Evolutionary conservation across 2,329 filamentous ascomycete species (phyloP).

Genomic region (Parastagonospora nodorum): DNA sequence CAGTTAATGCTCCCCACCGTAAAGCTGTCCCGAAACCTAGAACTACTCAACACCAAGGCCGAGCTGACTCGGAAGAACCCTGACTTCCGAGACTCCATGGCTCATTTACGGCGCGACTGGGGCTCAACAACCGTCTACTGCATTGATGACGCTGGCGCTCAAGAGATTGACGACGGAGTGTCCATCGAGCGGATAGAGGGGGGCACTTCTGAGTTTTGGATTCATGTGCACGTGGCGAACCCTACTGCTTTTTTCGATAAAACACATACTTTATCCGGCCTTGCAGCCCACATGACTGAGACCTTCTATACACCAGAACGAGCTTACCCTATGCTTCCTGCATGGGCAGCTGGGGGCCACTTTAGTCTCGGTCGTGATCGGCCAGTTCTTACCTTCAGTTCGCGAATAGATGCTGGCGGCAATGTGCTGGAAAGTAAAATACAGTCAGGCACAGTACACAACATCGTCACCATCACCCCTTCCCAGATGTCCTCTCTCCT

Average conservation of each 20-base stretch:
- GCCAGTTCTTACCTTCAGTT: slow-evolving; percentile 66
- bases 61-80: slow-evolving; percentile 30
- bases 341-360: slow-evolving; percentile 52
- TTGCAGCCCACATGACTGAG: slow-evolving; percentile 63
- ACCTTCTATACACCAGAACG: slow-evolving; percentile 63
- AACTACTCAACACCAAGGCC: slow-evolving; percentile 46
- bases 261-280: slow-evolving; percentile 62
- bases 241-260: slow-evolving; percentile 72
- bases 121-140: slow-evolving; percentile 67
- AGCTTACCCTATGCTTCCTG: slow-evolving; percentile 62
- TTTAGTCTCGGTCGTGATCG: slow-evolving; percentile 60
- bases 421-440: slow-evolving; percentile 61
- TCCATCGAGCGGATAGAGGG: slow-evolving; percentile 67
- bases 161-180: slow-evolving; percentile 79
- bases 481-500: slow-evolving; percentile 36
- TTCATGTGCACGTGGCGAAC: slow-evolving; percentile 80
- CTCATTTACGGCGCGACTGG: slow-evolving; percentile 64
- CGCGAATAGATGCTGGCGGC: slow-evolving; percentile 58
- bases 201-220: slow-evolving; percentile 65
- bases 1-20: slow-evolving; percentile 58
- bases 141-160: slow-evolving; percentile 69
- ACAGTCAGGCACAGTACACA: slow-evolving; percentile 58
- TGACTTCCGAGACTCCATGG: slow-evolving; percentile 60
- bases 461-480: slow-evolving; percentile 60
- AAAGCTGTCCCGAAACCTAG: slow-evolving; percentile 51